Evolutionary conservation across 257 asterid genomes (phyloP).

Genomic region (Euphrasia confusa): DNA sequence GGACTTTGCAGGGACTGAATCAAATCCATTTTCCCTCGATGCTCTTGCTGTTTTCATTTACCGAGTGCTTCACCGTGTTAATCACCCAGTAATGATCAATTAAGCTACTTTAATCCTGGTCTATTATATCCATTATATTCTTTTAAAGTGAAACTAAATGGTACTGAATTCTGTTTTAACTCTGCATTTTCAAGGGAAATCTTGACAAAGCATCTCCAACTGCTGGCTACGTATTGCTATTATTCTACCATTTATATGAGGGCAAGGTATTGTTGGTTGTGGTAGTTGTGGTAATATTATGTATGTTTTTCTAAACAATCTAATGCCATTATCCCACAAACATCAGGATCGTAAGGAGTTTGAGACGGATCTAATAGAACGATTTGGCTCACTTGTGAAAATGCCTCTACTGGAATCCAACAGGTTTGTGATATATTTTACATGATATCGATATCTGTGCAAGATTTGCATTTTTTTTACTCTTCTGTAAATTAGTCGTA

Average conservation of each 20-base stretch:
- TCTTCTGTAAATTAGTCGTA: background rate
- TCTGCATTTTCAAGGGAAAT: slow-evolving; percentile 61
- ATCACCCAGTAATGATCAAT: slow-evolving; percentile 75
- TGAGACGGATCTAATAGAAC: slow-evolving; percentile 75
- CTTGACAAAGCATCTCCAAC: slow-evolving; percentile 85
- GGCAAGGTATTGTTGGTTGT: slow-evolving; percentile 65
- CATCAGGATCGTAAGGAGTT: slow-evolving; percentile 78
- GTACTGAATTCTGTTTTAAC: slow-evolving; percentile 23
- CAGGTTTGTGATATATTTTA: slow-evolving; percentile 42
- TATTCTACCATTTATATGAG: slow-evolving; percentile 89
- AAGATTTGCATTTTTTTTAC: slow-evolving; percentile 12
- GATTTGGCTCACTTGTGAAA: slow-evolving; percentile 88
- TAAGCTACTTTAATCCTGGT: slow-evolving; percentile 18
- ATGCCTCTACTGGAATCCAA: slow-evolving; percentile 75
- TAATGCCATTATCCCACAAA: slow-evolving; percentile 24
- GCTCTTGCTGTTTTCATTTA: slow-evolving; percentile 85
- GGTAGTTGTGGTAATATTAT: background rate
- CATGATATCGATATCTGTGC: slow-evolving; percentile 9
- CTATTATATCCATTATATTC: slow-evolving; percentile 3
- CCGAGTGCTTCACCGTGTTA: slow-evolving; percentile 78
- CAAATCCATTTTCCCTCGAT: slow-evolving; percentile 84
- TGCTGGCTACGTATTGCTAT: slow-evolving; percentile 84
- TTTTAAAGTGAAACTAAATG: slow-evolving; percentile 5
- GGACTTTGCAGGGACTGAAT: slow-evolving; percentile 67
- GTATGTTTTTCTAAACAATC: background rate